Evolutionary conservation across 192 early-diverging fungal genomes (phyloP), one percentile per base, ranked within the genome.

Genomic region (Coemansia sp.): DNA sequence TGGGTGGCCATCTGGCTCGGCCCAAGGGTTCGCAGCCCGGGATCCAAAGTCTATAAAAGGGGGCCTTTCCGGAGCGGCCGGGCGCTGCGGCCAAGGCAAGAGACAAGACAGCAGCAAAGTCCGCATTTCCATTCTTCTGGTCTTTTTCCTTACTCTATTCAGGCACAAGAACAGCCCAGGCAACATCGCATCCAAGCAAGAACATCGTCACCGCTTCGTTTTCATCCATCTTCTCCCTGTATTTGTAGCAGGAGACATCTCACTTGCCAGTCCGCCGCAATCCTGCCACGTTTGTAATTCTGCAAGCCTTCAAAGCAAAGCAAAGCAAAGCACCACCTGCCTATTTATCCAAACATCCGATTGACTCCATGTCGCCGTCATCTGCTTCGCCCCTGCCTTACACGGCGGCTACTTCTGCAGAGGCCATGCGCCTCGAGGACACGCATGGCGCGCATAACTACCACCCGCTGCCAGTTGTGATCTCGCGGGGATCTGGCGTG

Each of bases 401-500:
- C 39, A 68, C 60, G 27, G 60, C 60, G 9, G 53, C 61, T 11
- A 36, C 60, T 19, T 32, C 60, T 16, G 46, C 14, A 18, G 68
- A 87, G 67, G 82, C 87, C 61, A 87, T 91, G 66, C 75, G 80
- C 53, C 83, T 95, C 30, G 94, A 95, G 78, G 75, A 94, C 82
- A 75, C 81, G 30, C 92, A 93, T 69, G 90, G 93, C 61, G 97
- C 97, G 36, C 95, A 97, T 90, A 98, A 97, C 85, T 99, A 99
- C 77, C 97, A 99, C 74, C 97, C 97, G 25, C 82, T 99, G 35
- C 95, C 95, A 9, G 89, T 95, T 1, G 97, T 99, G 39, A 91
- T 97, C 70, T 71, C 87, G 64, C 85, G 85, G 58, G 97, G 87
- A 35, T 34, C 95, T 69, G 97, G 97, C 14, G 86, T 91, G 16